A percentile compares a stretch with the other conserved stretches of the same genome.
Conservation (phyloP, 768 basidiomycete genomes). For the Pisolithus sp. region DNA sequence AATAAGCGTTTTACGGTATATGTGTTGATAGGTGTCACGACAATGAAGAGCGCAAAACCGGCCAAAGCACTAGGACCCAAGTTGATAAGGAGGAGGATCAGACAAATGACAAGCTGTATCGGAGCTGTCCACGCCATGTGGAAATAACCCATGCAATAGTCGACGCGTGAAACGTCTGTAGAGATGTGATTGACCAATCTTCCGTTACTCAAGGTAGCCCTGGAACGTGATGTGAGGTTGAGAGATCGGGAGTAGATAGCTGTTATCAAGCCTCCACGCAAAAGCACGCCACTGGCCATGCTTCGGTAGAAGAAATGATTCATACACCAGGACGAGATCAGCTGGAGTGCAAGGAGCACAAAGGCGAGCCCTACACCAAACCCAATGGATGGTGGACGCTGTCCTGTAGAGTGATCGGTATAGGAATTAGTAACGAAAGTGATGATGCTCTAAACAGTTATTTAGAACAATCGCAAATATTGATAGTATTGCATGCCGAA, state of each 20-base stretch:
- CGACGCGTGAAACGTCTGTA: slow-evolving; percentile 85
- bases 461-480: background rate
- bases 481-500: slow-evolving; percentile 20
- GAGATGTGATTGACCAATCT: slow-evolving; percentile 92
- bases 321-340: slow-evolving; percentile 57
- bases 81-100: slow-evolving; percentile 66
- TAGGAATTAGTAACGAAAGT: slow-evolving; percentile 64
- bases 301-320: slow-evolving; percentile 84
- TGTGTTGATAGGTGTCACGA: slow-evolving; percentile 70
- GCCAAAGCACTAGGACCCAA: slow-evolving; percentile 57
- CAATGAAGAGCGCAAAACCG: slow-evolving; percentile 55
- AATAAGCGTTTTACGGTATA: slow-evolving; percentile 60
- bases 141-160: slow-evolving; percentile 78
- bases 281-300: slow-evolving; percentile 68
- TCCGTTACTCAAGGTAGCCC: slow-evolving; percentile 78
- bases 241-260: slow-evolving; percentile 79
- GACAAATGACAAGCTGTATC: slow-evolving; percentile 72
- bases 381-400: slow-evolving; percentile 37
- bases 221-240: slow-evolving; percentile 68
- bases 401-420: slow-evolving; percentile 34
- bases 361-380: slow-evolving; percentile 73
- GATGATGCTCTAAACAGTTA: slow-evolving; percentile 51
- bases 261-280: slow-evolving; percentile 81
- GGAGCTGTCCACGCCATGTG: slow-evolving; percentile 76
- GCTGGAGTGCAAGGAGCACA: slow-evolving; percentile 60